Evolutionary conservation across 768 basidiomycete species (phyloP).

Genomic region (Suillus americanus): DNA sequence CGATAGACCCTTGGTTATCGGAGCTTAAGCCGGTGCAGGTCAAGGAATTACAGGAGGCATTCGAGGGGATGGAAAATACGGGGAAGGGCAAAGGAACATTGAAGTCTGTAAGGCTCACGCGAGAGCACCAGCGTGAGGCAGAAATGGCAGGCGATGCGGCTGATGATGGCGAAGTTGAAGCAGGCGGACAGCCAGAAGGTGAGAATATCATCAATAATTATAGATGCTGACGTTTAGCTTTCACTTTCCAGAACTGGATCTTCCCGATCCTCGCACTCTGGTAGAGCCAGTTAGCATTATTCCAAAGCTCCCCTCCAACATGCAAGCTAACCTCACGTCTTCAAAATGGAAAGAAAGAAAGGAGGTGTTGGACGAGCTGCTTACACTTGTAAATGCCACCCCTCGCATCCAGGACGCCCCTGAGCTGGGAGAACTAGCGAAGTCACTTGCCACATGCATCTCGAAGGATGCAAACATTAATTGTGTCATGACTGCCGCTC

Average conservation of each 20-base stretch:
- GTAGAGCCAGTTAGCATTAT: constrained; percentile 82
- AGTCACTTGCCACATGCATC: constrained; percentile 76
- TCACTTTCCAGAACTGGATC: constrained; percentile 42
- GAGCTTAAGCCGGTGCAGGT: constrained; percentile 97
- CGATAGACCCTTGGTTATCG: constrained; percentile 79
- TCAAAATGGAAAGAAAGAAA: constrained; percentile 99
- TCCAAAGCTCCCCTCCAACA: constrained; percentile 68
- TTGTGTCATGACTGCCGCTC: constrained; percentile 88
- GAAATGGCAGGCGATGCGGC: constrained; percentile 43
- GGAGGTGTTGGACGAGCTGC: constrained; percentile 83
- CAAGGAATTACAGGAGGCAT: constrained; percentile 91
- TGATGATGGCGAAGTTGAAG: constrained; percentile 36
- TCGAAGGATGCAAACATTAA: constrained; percentile 92
- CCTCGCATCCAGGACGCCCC: constrained; percentile 79
- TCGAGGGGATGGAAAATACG: constrained; percentile 80
- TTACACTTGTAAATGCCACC: constrained; percentile 63
- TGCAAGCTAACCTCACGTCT: constrained; percentile 76
- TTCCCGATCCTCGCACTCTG: constrained; percentile 75
- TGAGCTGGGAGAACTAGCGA: constrained; percentile 74
- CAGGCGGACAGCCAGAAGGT: constrained; percentile 56
- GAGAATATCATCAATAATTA: constrained; percentile 15
- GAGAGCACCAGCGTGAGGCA: constrained; percentile 70
- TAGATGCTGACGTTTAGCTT: constrained; percentile 2
- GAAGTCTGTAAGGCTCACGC: constrained; percentile 78
- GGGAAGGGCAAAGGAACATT: constrained; percentile 81